Evolutionary conservation across 129 eudicot genomes (phyloP).

Genomic region (Flaveria trinervia): DNA sequence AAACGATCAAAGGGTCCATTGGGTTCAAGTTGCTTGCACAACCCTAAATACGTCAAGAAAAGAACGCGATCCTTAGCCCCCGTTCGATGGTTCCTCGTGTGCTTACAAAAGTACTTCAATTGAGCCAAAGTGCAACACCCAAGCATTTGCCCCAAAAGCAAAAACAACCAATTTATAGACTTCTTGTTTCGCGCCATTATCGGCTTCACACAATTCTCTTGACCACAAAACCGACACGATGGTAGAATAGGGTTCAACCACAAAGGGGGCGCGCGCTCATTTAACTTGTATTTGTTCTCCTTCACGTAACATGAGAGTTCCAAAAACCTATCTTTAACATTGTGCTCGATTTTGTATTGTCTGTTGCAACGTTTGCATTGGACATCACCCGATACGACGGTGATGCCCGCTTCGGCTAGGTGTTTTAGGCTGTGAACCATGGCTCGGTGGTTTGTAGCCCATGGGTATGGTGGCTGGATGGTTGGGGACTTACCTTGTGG

Average conservation of each 20-base stretch:
- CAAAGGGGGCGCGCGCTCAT: conserved; percentile 18
- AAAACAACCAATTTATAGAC: conserved; percentile 38
- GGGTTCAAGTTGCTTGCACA: conserved; percentile 48
- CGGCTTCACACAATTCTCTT: conserved; percentile 38
- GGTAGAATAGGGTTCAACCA: conserved; percentile 34
- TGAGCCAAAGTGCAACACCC: conserved; percentile 36
- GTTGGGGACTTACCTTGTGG: conserved; percentile 24
- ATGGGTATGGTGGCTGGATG: conserved; percentile 32
- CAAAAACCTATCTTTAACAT: conserved; percentile 9
- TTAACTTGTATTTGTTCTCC: conserved; percentile 24
- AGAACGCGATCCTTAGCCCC: conserved; percentile 45
- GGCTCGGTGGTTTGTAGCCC: conserved; percentile 41
- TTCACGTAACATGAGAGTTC: conserved; percentile 18
- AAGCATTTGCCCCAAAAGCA: conserved; percentile 40
- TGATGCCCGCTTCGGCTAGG: conserved; percentile 21
- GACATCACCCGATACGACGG: conserved; percentile 25
- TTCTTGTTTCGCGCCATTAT: conserved; percentile 33
- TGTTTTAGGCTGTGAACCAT: conserved; percentile 21
- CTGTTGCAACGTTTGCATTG: conserved; percentile 35
- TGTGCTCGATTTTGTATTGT: conserved; percentile 20
- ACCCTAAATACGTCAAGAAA: conserved; percentile 33
- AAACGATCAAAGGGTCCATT: conserved; percentile 32
- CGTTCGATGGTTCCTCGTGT: conserved; percentile 42
- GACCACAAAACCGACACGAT: conserved; percentile 24
- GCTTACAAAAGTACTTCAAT: conserved; percentile 49